These are phyloP conservation scores for Theobroma grandiflorum DNA, from an alignment of 441 rosid species.

Conservation along the genomic window DNA sequence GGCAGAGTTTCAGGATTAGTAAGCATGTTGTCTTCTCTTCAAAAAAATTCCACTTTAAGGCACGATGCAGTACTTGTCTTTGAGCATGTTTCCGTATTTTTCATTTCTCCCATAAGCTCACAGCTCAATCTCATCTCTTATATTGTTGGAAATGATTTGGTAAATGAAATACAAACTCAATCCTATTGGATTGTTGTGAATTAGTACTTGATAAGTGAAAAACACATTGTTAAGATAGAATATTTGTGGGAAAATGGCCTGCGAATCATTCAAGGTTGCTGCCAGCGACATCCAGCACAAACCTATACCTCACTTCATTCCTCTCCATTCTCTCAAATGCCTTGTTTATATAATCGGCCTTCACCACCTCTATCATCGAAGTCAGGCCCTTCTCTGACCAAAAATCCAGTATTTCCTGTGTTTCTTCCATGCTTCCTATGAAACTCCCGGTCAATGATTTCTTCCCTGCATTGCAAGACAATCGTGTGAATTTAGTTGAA, in stretches of 20 bases:
- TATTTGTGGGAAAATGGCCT: background rate
- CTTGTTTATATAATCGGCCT: slow-evolving; percentile 47
- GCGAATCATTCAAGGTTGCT: slow-evolving; percentile 36
- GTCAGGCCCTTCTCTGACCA: slow-evolving; percentile 50
- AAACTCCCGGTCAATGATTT: slow-evolving; percentile 47
- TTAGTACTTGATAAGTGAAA: too few relatives aligned
- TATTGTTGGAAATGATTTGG: too few relatives aligned
- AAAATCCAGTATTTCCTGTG: slow-evolving; percentile 46
- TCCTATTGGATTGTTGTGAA: too few relatives aligned
- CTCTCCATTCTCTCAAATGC: slow-evolving; percentile 53
- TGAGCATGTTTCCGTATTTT: background rate
- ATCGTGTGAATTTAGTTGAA: background rate
- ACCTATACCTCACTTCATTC: slow-evolving; percentile 55
- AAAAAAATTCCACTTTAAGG: too few relatives aligned
- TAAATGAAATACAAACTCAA: too few relatives aligned
- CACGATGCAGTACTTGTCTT: background rate
- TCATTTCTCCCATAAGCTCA: background rate
- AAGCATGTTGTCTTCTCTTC: background rate
- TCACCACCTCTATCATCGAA: slow-evolving; percentile 47
- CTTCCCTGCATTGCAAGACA: slow-evolving; percentile 34
- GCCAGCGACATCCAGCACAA: slow-evolving; percentile 52
- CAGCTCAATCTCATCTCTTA: too few relatives aligned
- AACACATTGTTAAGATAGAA: too few relatives aligned
- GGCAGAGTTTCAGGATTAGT: too few relatives aligned
- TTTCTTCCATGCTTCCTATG: slow-evolving; percentile 52